Conservation (phyloP, 1,284 basidiomycete genomes). For the Vanrija sp. region DNA sequence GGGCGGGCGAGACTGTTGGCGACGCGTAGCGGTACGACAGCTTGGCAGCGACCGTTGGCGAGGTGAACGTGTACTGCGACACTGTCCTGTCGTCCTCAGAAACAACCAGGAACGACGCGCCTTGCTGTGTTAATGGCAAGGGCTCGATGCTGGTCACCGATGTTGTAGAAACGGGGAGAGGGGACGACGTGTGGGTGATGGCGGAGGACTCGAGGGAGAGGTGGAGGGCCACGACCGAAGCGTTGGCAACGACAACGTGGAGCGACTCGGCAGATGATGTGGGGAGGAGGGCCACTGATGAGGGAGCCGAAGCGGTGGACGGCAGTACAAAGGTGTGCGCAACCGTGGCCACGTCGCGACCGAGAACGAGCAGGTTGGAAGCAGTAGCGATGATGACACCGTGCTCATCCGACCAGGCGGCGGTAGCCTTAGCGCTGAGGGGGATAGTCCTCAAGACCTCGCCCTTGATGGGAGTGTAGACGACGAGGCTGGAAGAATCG, state of each 20-base stretch:
- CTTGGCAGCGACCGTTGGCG: conserved; percentile 52
- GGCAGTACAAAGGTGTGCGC: conserved; percentile 33
- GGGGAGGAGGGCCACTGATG: conserved; percentile 35
- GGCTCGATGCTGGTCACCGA: conserved; percentile 38
- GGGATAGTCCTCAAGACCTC: conserved; percentile 31
- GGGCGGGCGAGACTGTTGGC: conserved; percentile 59
- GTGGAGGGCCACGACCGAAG: conserved; percentile 32
- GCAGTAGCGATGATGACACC: conserved; percentile 30
- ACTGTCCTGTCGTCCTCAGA: conserved; percentile 72
- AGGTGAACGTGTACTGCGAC: conserved; percentile 56
- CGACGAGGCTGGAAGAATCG: conserved; percentile 19
- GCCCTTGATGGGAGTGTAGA: conserved; percentile 29
- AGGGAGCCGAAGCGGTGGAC: conserved; percentile 21
- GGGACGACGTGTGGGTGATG: conserved; percentile 30
- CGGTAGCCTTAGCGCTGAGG: conserved; percentile 29
- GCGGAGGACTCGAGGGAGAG: conserved; percentile 29
- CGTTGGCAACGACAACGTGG: conserved; percentile 32
- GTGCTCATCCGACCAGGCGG: conserved; percentile 33
- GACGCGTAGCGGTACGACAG: conserved; percentile 58
- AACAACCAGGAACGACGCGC: conserved; percentile 59
- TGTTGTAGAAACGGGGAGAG: conserved; percentile 44
- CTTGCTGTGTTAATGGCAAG: conserved; percentile 32
- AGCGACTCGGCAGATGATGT: conserved; percentile 31
- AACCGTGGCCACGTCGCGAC: conserved; percentile 29
- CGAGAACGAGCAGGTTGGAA: conserved; percentile 33